These are phyloP conservation scores for Geosmithia putterillii DNA, from an alignment of 2,329 filamentous ascomycete genomes.

Conservation along the genomic window DNA sequence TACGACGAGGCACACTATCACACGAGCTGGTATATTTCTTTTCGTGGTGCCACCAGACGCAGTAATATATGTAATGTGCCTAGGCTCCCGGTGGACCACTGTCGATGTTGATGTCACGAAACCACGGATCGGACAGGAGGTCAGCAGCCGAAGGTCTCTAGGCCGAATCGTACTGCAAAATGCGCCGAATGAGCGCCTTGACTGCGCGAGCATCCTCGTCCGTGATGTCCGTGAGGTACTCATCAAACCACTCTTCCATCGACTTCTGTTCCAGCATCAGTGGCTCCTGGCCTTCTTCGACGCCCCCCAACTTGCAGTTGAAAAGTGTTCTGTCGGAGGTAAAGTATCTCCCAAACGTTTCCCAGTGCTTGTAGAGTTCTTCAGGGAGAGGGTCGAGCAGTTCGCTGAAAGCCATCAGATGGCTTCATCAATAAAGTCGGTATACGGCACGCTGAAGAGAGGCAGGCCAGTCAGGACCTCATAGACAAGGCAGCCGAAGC, in stretches of 20 bases:
- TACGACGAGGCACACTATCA: too few species aligned
- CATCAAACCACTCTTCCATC: slow-evolving; percentile 13
- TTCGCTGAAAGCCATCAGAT: not conserved
- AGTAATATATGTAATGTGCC: too few species aligned
- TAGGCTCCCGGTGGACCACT: too few species aligned
- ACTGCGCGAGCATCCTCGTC: slow-evolving; percentile 11
- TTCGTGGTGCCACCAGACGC: too few species aligned
- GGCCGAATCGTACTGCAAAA: slow-evolving; percentile 16
- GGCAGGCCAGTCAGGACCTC: slow-evolving; percentile 14
- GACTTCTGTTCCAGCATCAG: slow-evolving; percentile 10
- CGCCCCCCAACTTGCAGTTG: slow-evolving; percentile 12
- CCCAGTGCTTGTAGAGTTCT: slow-evolving; percentile 9
- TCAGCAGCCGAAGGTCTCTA: slow-evolving; percentile 14
- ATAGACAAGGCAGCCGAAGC: slow-evolving; percentile 17
- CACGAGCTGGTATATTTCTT: too few species aligned
- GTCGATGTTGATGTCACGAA: slow-evolving; percentile 6
- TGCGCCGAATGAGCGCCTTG: slow-evolving; percentile 14
- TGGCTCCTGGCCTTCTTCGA: slow-evolving; percentile 8
- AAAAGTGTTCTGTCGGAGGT: slow-evolving; percentile 11
- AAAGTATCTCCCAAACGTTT: slow-evolving; percentile 12
- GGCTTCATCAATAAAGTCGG: not conserved
- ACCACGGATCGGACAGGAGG: slow-evolving; percentile 15
- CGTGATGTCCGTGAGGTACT: slow-evolving; percentile 9
- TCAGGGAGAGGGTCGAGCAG: slow-evolving; percentile 5
- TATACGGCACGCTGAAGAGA: not conserved